phyloP scores from a whole-genome alignment of 78 protist genomes.

The Protostelium mycophagum region DNA sequence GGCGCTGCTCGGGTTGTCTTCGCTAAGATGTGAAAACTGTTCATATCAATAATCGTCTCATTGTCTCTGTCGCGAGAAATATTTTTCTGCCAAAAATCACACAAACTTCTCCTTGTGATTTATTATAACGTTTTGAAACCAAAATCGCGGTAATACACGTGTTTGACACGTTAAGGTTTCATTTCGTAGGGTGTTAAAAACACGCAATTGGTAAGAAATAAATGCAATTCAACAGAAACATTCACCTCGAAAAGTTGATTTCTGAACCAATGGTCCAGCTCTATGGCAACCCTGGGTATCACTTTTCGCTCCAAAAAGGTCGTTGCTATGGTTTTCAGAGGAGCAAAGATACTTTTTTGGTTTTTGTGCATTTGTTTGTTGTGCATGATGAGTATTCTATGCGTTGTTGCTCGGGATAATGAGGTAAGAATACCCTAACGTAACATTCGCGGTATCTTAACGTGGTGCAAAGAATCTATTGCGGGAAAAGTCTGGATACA shows the following conservation, averaged over 20 bases:
- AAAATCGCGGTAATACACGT: too few relatives aligned
- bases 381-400: neutral
- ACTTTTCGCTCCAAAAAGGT: neutral
- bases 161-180: too few relatives aligned
- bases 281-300: neutral
- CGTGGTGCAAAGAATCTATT: neutral
- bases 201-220: too few relatives aligned
- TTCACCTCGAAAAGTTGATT: neutral
- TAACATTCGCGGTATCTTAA: neutral
- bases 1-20: too few relatives aligned
- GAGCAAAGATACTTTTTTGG: neutral
- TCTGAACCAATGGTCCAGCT: neutral
- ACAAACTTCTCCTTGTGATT: too few relatives aligned
- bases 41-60: too few relatives aligned
- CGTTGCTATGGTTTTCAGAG: neutral
- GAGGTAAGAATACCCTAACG: neutral
- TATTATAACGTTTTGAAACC: too few relatives aligned
- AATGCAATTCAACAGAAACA: neutral
- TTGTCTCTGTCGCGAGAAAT: too few relatives aligned
- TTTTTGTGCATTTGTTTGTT: neutral
- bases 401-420: neutral
- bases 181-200: too few relatives aligned
- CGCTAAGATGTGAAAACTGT: too few relatives aligned
- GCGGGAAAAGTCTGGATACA: neutral
- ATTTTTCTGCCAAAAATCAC: too few relatives aligned